Evolutionary conservation across 2,329 filamentous ascomycete species (phyloP).

Genomic region (Gyromitra esculenta): DNA sequence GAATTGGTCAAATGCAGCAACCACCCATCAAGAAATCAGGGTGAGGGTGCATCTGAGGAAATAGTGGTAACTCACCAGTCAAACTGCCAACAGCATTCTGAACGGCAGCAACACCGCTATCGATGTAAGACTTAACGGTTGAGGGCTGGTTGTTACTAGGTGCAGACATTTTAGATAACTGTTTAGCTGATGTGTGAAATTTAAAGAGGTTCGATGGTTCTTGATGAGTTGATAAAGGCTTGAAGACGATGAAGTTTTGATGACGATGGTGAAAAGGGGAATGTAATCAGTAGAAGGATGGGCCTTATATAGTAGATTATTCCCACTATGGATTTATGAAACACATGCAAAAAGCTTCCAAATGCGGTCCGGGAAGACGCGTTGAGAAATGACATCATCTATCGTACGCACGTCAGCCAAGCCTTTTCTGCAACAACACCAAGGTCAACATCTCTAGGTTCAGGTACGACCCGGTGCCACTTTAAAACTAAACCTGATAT

Average conservation of each 20-base stretch:
- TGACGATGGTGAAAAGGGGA: slow-evolving; percentile 3
- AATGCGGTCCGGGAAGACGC: slow-evolving; percentile 17
- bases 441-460: background rate
- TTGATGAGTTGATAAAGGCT: background rate
- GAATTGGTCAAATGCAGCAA: slow-evolving; percentile 30
- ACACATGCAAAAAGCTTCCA: background rate
- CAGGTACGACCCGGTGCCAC: no score
- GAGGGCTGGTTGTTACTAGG: slow-evolving; percentile 64
- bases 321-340: background rate
- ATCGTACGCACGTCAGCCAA: slow-evolving; percentile 43
- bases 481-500: no score
- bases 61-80: slow-evolving; percentile 66
- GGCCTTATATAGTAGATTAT: background rate
- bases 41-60: background rate
- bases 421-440: background rate
- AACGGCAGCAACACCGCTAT: slow-evolving; percentile 75
- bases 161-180: slow-evolving; percentile 51
- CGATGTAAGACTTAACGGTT: slow-evolving; percentile 80
- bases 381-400: slow-evolving; percentile 39
- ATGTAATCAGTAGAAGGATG: background rate
- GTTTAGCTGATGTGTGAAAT: slow-evolving; percentile 18
- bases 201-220: slow-evolving; percentile 24
- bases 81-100: slow-evolving; percentile 77
- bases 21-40: slow-evolving; percentile 30
- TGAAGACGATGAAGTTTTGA: background rate